Evolutionary conservation across 176 grass and related monocot species (phyloP).

Genomic region (Chloris gayana): DNA sequence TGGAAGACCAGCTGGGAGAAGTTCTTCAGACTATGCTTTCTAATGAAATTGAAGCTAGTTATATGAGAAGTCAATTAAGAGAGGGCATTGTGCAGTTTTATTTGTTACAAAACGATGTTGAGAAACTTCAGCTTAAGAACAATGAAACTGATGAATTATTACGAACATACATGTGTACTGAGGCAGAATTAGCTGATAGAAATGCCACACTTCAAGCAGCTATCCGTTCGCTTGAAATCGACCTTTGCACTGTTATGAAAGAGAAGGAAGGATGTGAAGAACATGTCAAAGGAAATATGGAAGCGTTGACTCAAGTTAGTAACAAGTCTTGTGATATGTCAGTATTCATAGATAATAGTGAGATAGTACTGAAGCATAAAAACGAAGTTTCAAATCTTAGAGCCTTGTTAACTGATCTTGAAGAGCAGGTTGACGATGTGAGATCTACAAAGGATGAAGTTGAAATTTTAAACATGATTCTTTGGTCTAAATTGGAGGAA

Average conservation of each 20-base stretch:
- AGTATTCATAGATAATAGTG: slow-evolving; percentile 28
- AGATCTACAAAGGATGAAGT: slow-evolving; percentile 56
- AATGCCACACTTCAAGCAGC: slow-evolving; percentile 51
- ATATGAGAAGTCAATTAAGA: slow-evolving; percentile 62
- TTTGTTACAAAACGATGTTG: slow-evolving; percentile 54
- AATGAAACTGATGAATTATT: slow-evolving; percentile 45
- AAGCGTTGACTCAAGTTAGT: slow-evolving; percentile 40
- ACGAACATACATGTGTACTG: slow-evolving; percentile 32
- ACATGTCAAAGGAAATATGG: slow-evolving; percentile 37
- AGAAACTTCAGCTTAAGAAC: slow-evolving; percentile 52
- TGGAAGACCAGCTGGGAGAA: slow-evolving; percentile 62
- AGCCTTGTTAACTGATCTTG: slow-evolving; percentile 43
- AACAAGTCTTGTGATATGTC: slow-evolving; percentile 49
- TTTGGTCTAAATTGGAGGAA: slow-evolving; percentile 83
- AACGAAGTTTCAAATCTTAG: slow-evolving; percentile 73
- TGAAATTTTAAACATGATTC: slow-evolving; percentile 79
- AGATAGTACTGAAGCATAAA: slow-evolving; percentile 47
- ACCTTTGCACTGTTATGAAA: slow-evolving; percentile 36
- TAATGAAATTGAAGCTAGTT: slow-evolving; percentile 72
- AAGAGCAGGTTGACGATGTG: slow-evolving; percentile 67
- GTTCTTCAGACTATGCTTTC: slow-evolving; percentile 60
- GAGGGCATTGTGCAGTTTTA: slow-evolving; percentile 51
- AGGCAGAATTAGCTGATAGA: slow-evolving; percentile 57
- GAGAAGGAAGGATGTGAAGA: slow-evolving; percentile 58
- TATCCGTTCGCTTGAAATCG: slow-evolving; percentile 51